phyloP scores from a whole-genome alignment of 2,329 filamentous ascomycete genomes.

The Monosporascus sp. region DNA sequence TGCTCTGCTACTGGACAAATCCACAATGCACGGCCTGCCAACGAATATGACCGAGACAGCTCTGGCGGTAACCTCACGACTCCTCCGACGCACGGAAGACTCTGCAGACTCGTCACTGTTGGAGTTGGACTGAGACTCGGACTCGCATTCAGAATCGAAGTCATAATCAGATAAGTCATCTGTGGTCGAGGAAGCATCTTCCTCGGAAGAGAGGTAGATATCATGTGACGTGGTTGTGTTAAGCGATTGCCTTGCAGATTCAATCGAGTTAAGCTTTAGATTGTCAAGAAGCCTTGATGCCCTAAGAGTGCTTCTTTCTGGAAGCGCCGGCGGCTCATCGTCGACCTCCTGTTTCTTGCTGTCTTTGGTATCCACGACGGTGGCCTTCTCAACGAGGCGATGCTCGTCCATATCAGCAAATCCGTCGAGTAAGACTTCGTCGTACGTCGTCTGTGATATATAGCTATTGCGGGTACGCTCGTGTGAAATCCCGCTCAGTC shows the following conservation, averaged over 20 bases:
- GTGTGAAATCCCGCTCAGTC: slow-evolving; percentile 3
- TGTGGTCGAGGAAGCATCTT: slow-evolving; percentile 58
- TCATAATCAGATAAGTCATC: slow-evolving; percentile 56
- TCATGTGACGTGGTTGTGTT: slow-evolving; percentile 45
- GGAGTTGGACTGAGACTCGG: slow-evolving; percentile 30
- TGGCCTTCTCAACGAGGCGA: slow-evolving; percentile 22
- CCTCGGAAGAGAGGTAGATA: slow-evolving; percentile 60
- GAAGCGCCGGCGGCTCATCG: slow-evolving; percentile 40
- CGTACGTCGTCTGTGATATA: slow-evolving; percentile 12
- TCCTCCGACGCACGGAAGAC: slow-evolving; percentile 28
- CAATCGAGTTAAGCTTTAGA: slow-evolving; percentile 31
- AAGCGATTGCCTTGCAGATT: slow-evolving; percentile 27
- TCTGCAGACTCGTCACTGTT: slow-evolving; percentile 31
- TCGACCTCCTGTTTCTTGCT: slow-evolving; percentile 15
- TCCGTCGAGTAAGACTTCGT: slow-evolving; percentile 20
- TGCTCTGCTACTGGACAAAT: slow-evolving; percentile 39
- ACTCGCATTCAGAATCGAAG: slow-evolving; percentile 28
- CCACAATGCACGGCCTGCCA: slow-evolving; percentile 54
- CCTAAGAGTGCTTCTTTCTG: slow-evolving; percentile 45
- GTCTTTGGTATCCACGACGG: slow-evolving; percentile 22
- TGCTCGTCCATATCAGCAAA: slow-evolving; percentile 23
- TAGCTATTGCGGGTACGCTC: slow-evolving; percentile 15
- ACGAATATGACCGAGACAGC: slow-evolving; percentile 55
- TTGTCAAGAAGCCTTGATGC: slow-evolving; percentile 41
- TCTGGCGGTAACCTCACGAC: slow-evolving; percentile 52